A percentile compares a stretch with the other conserved stretches of the same genome.
phyloP scores from a whole-genome alignment of 2,329 filamentous ascomycete species.

The Laburnicola sp. region DNA sequence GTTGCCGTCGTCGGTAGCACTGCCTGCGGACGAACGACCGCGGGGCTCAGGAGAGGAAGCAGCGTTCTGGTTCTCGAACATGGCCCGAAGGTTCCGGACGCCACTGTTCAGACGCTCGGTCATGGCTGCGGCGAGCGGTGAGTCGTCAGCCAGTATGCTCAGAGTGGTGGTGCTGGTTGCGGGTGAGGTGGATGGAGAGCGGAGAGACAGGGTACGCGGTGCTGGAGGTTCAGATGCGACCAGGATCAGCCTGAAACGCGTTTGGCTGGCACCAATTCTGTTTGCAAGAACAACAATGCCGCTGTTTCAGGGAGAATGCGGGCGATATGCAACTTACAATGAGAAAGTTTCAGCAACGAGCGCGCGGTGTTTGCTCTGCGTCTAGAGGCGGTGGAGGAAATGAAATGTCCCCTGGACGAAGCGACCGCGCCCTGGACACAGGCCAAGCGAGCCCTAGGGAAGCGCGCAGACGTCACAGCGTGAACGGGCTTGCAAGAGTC shows the following conservation, averaged over 20 bases:
- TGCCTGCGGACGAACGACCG: slow-evolving; percentile 49
- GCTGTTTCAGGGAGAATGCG: slow-evolving; percentile 20
- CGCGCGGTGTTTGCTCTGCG: slow-evolving; percentile 5
- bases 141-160: slow-evolving; percentile 31
- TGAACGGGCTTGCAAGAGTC: too few relatives aligned
- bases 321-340: slow-evolving; percentile 16
- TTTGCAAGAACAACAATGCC: slow-evolving; percentile 21
- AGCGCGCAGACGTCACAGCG: slow-evolving; percentile 2
- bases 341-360: not conserved
- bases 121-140: slow-evolving; percentile 49
- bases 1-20: slow-evolving; percentile 32
- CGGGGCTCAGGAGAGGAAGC: slow-evolving; percentile 48
- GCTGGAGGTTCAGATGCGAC: slow-evolving; percentile 20
- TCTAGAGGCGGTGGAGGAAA: not conserved
- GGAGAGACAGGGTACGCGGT: slow-evolving; percentile 16
- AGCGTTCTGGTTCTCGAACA: slow-evolving; percentile 52
- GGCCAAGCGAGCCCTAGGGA: slow-evolving; percentile 1
- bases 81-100: slow-evolving; percentile 54
- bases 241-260: slow-evolving; percentile 28
- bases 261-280: slow-evolving; percentile 19
- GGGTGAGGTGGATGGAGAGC: slow-evolving; percentile 3
- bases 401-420: slow-evolving; percentile 11
- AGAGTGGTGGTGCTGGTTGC: slow-evolving; percentile 19
- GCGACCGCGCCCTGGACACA: slow-evolving; percentile 6
- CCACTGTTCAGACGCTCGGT: slow-evolving; percentile 46